phyloP scores from a whole-genome alignment of 257 asterid species.

The Lantana camara region DNA sequence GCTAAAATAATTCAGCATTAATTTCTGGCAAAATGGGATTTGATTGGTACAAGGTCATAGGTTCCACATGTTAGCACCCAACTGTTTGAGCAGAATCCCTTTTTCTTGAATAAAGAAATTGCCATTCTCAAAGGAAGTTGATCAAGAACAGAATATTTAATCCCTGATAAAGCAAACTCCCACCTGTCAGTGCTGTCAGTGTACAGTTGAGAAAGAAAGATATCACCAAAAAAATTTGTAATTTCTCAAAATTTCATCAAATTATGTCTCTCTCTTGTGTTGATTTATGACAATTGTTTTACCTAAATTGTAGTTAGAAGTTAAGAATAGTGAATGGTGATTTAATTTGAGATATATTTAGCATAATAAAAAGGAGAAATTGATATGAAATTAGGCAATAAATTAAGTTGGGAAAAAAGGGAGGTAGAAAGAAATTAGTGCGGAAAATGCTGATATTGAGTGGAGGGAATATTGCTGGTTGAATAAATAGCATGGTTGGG shows the following conservation, averaged over 20 bases:
- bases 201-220: conserved; percentile 29
- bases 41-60: conserved; percentile 29
- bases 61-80: conserved; percentile 37
- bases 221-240: neutral
- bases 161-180: conserved; percentile 27
- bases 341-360: neutral
- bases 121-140: conserved; percentile 21
- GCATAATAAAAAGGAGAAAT: conserved; percentile 10
- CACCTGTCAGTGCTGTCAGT: conserved; percentile 37
- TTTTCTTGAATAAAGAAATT: conserved; percentile 24
- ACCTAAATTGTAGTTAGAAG: conserved; percentile 18
- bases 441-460: neutral
- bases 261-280: too few relatives aligned
- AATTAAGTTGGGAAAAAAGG: conserved; percentile 30
- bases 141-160: conserved; percentile 24
- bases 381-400: conserved; percentile 27
- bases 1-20: neutral
- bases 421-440: conserved; percentile 22
- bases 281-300: conserved; percentile 21
- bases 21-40: conserved; percentile 19
- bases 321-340: conserved; percentile 17
- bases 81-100: conserved; percentile 23
- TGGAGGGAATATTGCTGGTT: conserved; percentile 30
- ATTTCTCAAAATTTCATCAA: too few relatives aligned
- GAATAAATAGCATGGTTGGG: conserved; percentile 6